phyloP scores from a whole-genome alignment of 306 rosid species.

The Neltuma alba region DNA sequence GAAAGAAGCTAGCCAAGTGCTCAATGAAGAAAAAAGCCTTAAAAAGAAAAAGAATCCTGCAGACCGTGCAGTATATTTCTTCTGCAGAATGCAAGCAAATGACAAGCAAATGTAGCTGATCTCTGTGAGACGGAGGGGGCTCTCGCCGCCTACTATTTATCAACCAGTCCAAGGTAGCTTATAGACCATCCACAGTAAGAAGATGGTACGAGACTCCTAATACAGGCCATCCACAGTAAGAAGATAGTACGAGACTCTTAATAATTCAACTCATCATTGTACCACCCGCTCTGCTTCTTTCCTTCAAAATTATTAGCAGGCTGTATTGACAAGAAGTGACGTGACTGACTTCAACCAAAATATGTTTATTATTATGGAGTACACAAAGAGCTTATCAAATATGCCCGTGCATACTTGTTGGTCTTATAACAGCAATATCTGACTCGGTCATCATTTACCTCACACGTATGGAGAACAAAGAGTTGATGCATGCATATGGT shows the following conservation, averaged over 20 bases:
- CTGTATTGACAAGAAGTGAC: background rate
- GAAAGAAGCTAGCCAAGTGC: background rate
- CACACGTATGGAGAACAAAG: background rate
- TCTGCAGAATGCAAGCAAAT: conserved; percentile 19
- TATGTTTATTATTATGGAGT: background rate
- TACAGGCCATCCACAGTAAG: conserved; percentile 8
- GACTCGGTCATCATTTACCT: conserved; percentile 6
- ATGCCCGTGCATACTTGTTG: background rate
- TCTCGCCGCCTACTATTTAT: conserved; percentile 36
- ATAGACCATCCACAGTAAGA: conserved; percentile 3
- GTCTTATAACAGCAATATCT: background rate
- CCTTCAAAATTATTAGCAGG: conserved; percentile 10
- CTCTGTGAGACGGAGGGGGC: background rate
- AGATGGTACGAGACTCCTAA: background rate
- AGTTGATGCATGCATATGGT: background rate
- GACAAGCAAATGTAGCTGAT: conserved; percentile 44
- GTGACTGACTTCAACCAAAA: background rate
- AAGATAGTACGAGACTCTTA: background rate
- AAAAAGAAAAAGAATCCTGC: background rate
- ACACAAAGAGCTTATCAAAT: background rate
- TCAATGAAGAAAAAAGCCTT: background rate
- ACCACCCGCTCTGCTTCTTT: background rate
- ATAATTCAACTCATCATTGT: conserved; percentile 33
- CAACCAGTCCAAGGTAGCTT: conserved; percentile 33
- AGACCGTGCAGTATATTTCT: background rate